Evolutionary conservation across 2,329 filamentous ascomycete genomes (phyloP), one percentile per base, ranked within the genome.

Genomic region (Zymoseptoria ardabiliae): DNA sequence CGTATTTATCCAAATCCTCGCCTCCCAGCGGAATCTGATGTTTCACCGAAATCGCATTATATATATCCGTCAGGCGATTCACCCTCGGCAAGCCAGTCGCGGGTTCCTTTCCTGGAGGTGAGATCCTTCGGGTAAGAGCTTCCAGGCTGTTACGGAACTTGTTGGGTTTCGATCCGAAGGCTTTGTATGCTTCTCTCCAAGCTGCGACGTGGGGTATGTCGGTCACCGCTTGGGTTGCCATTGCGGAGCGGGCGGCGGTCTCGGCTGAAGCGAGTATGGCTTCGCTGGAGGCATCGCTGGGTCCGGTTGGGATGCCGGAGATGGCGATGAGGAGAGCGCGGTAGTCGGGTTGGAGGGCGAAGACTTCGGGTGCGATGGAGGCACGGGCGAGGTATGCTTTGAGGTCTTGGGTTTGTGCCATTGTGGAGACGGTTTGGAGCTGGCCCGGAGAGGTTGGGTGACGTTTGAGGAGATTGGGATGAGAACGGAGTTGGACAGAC

Each of bases 61-160:
- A 76, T 9, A 75, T 74, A 53, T 76, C 73, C 0, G 74, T 76
- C 54, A 76, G 56, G 1, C 73, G 67, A 55, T 76, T 76, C 10
- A 76, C 69, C 0, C 74, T 66, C 0, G 74, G 73, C 5, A 76
- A 53, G 0, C 73, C 73, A 13, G 49, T 58, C 6, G 71, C 69
- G 2, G 57, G 20, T 23, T 55, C 41, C 23, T 58, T 55, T 49
- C 58, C 58, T 10, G 22, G 41, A 4, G 54, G 13, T 10, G 54
- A n/a, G 11, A 68, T 67, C 10, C 74, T 70, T 1, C 74, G 70
- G 2, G 72, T 71, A 7, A 74, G 54, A 0, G 75, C 70, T 61
- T 76, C 73, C 1, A 76, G 66, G 23, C 73, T 76, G 61, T 73
- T 74, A 28, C 70, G 69, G 2, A 66, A 69, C 55, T 74, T 74